phyloP scores from a whole-genome alignment of 2,329 filamentous ascomycete genomes.

The Epichloe brachyelytri region DNA sequence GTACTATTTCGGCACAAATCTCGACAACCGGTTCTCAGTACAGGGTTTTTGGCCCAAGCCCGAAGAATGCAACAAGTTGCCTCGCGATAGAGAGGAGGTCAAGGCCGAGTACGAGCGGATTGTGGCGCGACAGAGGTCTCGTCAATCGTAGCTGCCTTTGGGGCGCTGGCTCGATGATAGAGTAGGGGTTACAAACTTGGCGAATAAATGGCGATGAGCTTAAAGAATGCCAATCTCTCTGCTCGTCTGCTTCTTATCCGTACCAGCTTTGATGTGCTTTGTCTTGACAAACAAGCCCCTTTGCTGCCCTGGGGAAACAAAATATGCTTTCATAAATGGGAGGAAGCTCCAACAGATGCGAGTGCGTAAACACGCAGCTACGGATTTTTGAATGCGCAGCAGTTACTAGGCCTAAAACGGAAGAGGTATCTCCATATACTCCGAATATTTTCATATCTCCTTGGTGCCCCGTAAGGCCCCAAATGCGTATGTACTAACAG shows the following conservation, averaged over 20 bases:
- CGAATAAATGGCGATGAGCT: conserved; percentile 61
- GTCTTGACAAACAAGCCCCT: conserved; percentile 47
- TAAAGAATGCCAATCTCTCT: conserved; percentile 53
- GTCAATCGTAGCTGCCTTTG: conserved; percentile 43
- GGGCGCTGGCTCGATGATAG: background rate
- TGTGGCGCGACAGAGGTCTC: conserved; percentile 52
- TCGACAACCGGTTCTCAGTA: conserved; percentile 81
- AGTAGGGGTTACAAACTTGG: conserved; percentile 43
- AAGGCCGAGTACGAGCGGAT: conserved; percentile 65
- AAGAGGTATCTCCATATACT: too few relatives aligned
- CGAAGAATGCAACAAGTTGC: conserved; percentile 63
- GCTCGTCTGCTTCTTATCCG: conserved; percentile 68
- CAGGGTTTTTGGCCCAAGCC: conserved; percentile 87
- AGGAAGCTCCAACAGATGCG: too few relatives aligned
- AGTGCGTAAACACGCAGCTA: too few relatives aligned
- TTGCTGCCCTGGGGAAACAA: too few relatives aligned
- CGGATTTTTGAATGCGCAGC: too few relatives aligned
- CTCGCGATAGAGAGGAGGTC: conserved; percentile 71
- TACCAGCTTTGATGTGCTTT: conserved; percentile 83
- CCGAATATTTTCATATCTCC: too few relatives aligned
- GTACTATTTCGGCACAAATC: conserved; percentile 99
- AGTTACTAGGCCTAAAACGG: too few relatives aligned
- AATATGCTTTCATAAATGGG: too few relatives aligned
- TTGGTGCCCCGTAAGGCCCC: too few relatives aligned
- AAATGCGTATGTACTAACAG: too few relatives aligned